Conservation (phyloP, 1,284 basidiomycete genomes). For the Naganishia cerealis region DNA sequence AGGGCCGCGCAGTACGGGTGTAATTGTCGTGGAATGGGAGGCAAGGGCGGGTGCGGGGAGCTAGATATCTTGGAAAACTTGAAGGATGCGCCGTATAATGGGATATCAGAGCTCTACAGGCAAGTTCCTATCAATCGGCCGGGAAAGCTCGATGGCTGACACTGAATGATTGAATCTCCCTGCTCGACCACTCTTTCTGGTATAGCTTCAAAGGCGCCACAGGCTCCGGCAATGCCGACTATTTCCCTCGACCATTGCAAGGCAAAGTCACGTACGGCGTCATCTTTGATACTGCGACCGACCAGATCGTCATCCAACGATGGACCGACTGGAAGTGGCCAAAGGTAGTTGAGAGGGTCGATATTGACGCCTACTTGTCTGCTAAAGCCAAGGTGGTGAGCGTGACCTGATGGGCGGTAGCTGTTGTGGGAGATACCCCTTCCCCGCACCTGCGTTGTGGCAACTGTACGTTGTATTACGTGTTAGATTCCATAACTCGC, state of each 20-base stretch:
- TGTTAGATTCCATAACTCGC: too few species aligned
- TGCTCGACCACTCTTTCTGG: not conserved
- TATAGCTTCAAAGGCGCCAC: not conserved
- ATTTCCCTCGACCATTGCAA: not conserved
- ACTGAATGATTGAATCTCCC: not conserved
- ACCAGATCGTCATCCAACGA: constrained; percentile 1
- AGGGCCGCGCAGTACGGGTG: not conserved
- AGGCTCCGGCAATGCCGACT: not conserved
- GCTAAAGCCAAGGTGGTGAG: constrained; percentile 1
- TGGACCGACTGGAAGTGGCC: not conserved
- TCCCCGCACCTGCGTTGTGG: too few species aligned
- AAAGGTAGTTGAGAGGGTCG: not conserved
- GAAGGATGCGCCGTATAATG: not conserved
- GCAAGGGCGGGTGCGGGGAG: not conserved
- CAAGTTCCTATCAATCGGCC: not conserved
- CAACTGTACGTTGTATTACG: too few species aligned
- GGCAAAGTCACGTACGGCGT: not conserved
- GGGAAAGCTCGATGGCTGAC: too few species aligned
- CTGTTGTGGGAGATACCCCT: not conserved
- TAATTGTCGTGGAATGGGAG: constrained; percentile 2
- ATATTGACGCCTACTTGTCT: not conserved
- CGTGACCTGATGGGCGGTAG: not conserved
- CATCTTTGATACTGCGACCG: constrained; percentile 3
- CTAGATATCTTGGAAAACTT: constrained; percentile 1
- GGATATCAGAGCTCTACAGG: constrained; percentile 1